Evolutionary conservation across 179 eudicot species (phyloP).

Genomic region (Sideroxylon spinosum): DNA sequence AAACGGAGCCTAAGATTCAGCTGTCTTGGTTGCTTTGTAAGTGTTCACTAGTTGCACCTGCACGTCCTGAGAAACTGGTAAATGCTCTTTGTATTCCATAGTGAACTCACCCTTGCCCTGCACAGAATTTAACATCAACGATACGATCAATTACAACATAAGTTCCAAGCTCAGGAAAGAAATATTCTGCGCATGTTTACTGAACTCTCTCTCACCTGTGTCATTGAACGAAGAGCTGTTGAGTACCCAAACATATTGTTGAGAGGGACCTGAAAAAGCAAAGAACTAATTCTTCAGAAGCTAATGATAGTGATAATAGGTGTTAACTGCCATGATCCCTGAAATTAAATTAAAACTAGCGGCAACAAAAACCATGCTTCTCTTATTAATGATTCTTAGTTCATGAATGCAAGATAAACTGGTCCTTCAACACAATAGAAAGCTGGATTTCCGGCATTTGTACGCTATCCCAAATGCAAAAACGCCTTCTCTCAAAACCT

Average conservation of each 20-base stretch:
- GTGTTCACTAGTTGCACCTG: conserved; percentile 72
- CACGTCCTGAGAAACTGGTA: conserved; percentile 75
- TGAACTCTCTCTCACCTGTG: conserved; percentile 52
- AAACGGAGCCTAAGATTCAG: not conserved
- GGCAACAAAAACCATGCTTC: not conserved
- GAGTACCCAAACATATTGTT: conserved; percentile 98
- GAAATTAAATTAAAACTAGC: not conserved
- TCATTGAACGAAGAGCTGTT: conserved; percentile 91
- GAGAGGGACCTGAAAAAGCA: conserved; percentile 75
- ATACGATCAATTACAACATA: not conserved
- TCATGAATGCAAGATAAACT: no score
- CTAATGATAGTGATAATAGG: not conserved
- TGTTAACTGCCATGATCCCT: not conserved
- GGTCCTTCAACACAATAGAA: no score
- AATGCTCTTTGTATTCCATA: conserved; percentile 95
- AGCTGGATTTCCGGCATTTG: no score
- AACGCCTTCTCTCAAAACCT: no score
- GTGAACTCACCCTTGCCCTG: conserved; percentile 98
- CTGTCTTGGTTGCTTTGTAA: conserved; percentile 54
- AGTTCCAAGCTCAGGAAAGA: not conserved
- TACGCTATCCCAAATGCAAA: no score
- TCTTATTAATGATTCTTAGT: not conserved
- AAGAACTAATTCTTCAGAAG: conserved; percentile 5
- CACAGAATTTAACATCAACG: not conserved
- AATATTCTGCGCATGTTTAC: not conserved